Evolutionary conservation across 192 early-diverging fungal species (phyloP), one percentile per base, ranked within the genome.

Genomic region (Oehlia diaphana): DNA sequence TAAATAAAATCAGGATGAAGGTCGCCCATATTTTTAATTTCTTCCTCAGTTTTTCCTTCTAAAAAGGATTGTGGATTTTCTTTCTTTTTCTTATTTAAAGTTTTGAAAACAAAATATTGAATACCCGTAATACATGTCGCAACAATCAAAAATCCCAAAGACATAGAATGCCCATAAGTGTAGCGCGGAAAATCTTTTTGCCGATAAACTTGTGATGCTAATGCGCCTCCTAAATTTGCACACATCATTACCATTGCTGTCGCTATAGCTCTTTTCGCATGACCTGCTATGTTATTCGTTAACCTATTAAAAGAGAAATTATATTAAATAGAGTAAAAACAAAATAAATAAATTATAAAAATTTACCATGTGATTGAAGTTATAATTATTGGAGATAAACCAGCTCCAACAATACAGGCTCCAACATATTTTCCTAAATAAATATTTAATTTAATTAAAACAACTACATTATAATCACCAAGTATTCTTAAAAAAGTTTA

Each of bases 181-280:
- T 58, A 58, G 6, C 0, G 16, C 1, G 53, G 53, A 58, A 0
- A 3, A 58, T 58, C 53, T 0, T 21, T 58, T 58, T 14, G 19
- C 4, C 53, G 53, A 21, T 93, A 95, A 8, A 95, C 90, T 66
- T 94, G 93, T 1, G 91, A 91, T 63, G 89, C 92, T 39, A 95
- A 88, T 16, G 89, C 88, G 42, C 92, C 94, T 83, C 92, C 92
- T 76, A 92, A 84, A 81, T 95, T 93, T 47, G 91, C 93, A 76
- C 91, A 88, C 2, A 87, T 87, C 72, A 92, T 90, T 61, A 92
- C 85, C 70, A 91, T 85, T 68, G 92, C 93, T 12, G 88, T 84
- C 13, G 91, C 90, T 76, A 91, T 84, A n/a, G 87, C 92, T 26
- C 91, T 85, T 84, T 95, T 95, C 13, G 89, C 93, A 67, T 92